A percentile compares a stretch with the other conserved stretches of the same genome.
phyloP scores from a whole-genome alignment of 1,284 basidiomycete species.

The Schizophyllum amplum region DNA sequence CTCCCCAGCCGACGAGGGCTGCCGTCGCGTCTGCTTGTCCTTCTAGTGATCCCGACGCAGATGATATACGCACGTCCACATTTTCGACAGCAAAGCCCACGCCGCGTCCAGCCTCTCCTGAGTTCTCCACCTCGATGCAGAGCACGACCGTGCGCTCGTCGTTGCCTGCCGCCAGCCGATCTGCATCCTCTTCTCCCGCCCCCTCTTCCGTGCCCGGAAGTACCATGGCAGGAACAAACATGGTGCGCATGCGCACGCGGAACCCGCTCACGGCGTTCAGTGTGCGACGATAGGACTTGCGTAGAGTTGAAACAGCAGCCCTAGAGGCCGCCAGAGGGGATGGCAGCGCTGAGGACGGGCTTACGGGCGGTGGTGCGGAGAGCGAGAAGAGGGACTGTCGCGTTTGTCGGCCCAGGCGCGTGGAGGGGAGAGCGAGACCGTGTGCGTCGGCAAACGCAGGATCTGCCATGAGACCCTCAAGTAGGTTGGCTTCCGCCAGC shows the following conservation, averaged over 20 bases:
- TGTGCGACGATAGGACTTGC: constrained; percentile 80
- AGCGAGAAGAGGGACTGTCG: constrained; percentile 59
- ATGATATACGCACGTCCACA: constrained; percentile 54
- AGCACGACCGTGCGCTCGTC: constrained; percentile 80
- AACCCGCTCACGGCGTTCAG: constrained; percentile 74
- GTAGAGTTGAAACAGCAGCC: constrained; percentile 53
- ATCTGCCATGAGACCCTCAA: constrained; percentile 52
- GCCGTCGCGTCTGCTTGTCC: constrained; percentile 46
- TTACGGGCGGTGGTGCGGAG: constrained; percentile 31
- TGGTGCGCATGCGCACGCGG: constrained; percentile 80
- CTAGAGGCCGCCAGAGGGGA: constrained; percentile 30
- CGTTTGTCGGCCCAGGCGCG: constrained; percentile 54
- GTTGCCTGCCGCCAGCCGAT: constrained; percentile 57
- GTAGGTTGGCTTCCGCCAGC: constrained; percentile 74
- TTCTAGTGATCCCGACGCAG: constrained; percentile 42
- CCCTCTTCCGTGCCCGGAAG: constrained; percentile 32
- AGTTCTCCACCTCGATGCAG: constrained; percentile 80
- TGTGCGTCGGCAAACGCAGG: constrained; percentile 33
- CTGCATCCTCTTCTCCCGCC: constrained; percentile 32
- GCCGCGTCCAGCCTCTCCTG: constrained; percentile 43
- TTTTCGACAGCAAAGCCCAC: constrained; percentile 66
- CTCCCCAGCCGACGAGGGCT: constrained; percentile 62
- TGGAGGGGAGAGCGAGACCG: constrained; percentile 45
- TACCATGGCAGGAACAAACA: constrained; percentile 76
- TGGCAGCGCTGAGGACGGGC: constrained; percentile 28